These are phyloP conservation scores for Clausena lansium DNA, from an alignment of 345 rosid species.

Conservation along the genomic window DNA sequence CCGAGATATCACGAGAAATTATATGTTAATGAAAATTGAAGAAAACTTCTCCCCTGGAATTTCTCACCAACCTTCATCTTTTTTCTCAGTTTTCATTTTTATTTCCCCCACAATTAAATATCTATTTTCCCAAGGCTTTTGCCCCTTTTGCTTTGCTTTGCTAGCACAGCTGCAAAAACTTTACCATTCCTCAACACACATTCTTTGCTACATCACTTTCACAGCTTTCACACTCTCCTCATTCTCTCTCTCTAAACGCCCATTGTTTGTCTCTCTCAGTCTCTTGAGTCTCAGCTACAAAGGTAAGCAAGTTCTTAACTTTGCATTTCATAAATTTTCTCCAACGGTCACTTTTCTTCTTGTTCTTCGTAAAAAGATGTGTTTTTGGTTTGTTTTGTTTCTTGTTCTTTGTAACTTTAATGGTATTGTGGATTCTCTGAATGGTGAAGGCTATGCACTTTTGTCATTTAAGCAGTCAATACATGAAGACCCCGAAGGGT, in stretches of 20 bases:
- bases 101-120: constrained; percentile 7
- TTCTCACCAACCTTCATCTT: constrained; percentile 24
- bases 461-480: constrained; percentile 69
- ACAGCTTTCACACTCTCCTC: constrained; percentile 2
- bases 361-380: constrained; percentile 24
- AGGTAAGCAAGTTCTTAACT: constrained; percentile 32
- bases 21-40: not conserved
- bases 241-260: not conserved
- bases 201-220: not conserved
- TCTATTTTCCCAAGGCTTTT: constrained; percentile 21
- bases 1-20: constrained; percentile 14
- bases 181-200: constrained; percentile 29
- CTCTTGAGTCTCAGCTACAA: constrained; percentile 17
- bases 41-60: constrained; percentile 7
- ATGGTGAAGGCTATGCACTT: constrained; percentile 73
- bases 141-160: not conserved
- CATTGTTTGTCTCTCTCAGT: constrained; percentile 17
- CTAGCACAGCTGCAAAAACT: constrained; percentile 15
- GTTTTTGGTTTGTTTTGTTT: constrained; percentile 28
- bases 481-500: constrained; percentile 71
- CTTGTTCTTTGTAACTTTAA: constrained; percentile 35
- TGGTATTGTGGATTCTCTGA: constrained; percentile 35
- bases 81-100: constrained; percentile 22
- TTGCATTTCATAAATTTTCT: not conserved
- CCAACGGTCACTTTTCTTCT: constrained; percentile 28